Evolutionary conservation across 2,329 filamentous ascomycete species (phyloP).

Genomic region (Cordyceps javanica): DNA sequence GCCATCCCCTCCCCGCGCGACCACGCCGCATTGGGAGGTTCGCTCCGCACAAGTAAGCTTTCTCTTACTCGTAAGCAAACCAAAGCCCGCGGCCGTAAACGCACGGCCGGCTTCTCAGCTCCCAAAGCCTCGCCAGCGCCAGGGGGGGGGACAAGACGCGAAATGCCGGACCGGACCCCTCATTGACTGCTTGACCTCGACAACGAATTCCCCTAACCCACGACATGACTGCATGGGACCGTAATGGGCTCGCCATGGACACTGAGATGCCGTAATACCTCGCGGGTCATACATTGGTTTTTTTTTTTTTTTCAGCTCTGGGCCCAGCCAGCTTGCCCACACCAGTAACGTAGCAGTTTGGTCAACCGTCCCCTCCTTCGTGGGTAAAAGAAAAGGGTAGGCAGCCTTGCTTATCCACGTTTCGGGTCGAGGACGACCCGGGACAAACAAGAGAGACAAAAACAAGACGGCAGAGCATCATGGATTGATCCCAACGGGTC

Average conservation of each 20-base stretch:
- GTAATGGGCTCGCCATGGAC: background rate
- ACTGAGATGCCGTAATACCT: background rate
- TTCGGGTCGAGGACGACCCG: background rate
- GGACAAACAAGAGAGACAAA: background rate
- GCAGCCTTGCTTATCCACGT: no score
- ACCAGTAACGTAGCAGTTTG: background rate
- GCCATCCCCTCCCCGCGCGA: background rate
- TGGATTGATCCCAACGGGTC: background rate
- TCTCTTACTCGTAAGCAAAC: no score
- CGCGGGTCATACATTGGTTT: no score
- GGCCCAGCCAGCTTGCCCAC: background rate
- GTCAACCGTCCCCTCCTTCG: no score
- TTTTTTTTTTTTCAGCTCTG: no score
- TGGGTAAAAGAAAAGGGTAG: no score
- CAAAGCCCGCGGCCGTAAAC: no score
- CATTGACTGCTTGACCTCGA: no score
- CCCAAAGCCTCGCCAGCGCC: background rate
- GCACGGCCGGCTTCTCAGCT: background rate
- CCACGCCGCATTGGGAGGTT: background rate
- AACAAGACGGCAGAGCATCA: background rate
- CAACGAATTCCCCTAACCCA: background rate
- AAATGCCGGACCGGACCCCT: no score
- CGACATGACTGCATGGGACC: no score
- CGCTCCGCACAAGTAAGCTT: no score
- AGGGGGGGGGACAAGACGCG: no score